Percentiles rank a stretch among this genome's conserved stretches.
phyloP scores from a whole-genome alignment of 805 yeast genomes.

The Candida yuanshanica region DNA sequence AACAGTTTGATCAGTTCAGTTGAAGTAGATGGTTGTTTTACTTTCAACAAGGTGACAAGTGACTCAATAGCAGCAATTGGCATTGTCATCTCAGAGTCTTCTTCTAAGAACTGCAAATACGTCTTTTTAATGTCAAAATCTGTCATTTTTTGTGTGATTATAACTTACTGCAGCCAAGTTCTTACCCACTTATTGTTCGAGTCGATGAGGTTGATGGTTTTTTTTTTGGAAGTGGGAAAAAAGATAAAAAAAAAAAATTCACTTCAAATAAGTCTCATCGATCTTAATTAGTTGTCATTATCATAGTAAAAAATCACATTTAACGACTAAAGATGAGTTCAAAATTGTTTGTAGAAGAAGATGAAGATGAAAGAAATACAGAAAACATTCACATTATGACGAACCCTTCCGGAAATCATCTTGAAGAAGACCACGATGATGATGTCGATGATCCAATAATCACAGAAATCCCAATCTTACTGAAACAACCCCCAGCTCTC shows the following conservation, averaged over 20 bases:
- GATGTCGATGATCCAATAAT: conserved; percentile 46
- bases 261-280: not conserved
- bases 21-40: conserved; percentile 87
- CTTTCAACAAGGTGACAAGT: conserved; percentile 72
- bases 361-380: conserved; percentile 3
- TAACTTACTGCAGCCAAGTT: too few relatives aligned
- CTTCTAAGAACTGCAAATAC: conserved; percentile 73
- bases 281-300: too few relatives aligned
- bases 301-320: not conserved
- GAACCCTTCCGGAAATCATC: not conserved
- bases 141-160: conserved; percentile 14
- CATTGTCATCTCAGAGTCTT: conserved; percentile 97
- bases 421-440: conserved; percentile 23
- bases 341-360: conserved; percentile 7
- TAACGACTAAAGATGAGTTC: conserved; percentile 1
- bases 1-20: conserved; percentile 84
- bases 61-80: conserved; percentile 98
- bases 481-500: conserved; percentile 27
- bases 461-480: conserved; percentile 51
- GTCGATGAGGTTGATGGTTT: not conserved
- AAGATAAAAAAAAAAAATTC: not conserved
- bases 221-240: not conserved
- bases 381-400: not conserved
- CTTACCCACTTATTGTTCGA: too few relatives aligned
- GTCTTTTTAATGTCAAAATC: conserved; percentile 78